A percentile compares a stretch with the other conserved stretches of the same genome.
Conservation (phyloP, 2,329 filamentous ascomycete genomes). For the Fusarium beomiforme region DNA sequence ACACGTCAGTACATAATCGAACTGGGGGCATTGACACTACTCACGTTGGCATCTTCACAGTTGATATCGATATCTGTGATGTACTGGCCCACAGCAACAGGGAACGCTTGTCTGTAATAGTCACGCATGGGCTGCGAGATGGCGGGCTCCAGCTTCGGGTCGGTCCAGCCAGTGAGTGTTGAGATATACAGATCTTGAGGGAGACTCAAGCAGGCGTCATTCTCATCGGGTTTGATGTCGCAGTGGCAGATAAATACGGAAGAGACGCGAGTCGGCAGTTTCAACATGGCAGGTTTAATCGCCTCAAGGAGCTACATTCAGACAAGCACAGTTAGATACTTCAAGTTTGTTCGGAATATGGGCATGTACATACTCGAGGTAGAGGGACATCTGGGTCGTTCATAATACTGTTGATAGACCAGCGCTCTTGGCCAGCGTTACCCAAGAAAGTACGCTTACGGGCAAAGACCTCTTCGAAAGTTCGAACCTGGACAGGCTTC, state of each 20-base stretch:
- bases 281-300: background rate
- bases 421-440: background rate
- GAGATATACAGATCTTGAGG: slow-evolving; percentile 15
- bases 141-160: background rate
- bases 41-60: background rate
- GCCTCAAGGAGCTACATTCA: slow-evolving; percentile 1
- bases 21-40: background rate
- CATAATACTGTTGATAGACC: slow-evolving; percentile 3
- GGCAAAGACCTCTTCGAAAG: background rate
- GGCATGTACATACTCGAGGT: background rate
- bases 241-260: background rate
- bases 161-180: slow-evolving; percentile 12
- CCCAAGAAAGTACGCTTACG: background rate
- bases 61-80: slow-evolving; percentile 9
- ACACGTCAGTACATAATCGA: background rate
- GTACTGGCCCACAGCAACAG: slow-evolving; percentile 1
- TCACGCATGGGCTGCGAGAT: background rate
- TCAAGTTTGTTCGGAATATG: background rate
- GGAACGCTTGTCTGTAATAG: background rate
- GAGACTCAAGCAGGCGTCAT: background rate
- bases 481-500: background rate
- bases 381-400: background rate
- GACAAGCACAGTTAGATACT: background rate
- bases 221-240: slow-evolving; percentile 4
- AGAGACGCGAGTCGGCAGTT: slow-evolving; percentile 6